Evolutionary conservation across 2,329 filamentous ascomycete genomes (phyloP).

Genomic region (Aspergillus thermomutatus): DNA sequence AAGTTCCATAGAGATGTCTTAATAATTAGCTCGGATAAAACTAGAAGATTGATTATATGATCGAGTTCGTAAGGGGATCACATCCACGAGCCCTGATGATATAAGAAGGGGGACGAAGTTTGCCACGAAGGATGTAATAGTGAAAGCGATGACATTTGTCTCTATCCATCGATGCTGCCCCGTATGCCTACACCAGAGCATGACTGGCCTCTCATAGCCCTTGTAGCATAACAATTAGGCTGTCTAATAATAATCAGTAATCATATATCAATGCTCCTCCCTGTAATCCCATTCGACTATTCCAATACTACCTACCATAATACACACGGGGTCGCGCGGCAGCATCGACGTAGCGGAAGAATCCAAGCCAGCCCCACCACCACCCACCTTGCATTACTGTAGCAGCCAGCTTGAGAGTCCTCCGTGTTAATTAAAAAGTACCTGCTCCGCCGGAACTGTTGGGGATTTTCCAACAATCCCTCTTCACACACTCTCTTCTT

Average conservation of each 20-base stretch:
- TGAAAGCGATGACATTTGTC: not conserved
- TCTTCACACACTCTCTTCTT: conserved; percentile 16
- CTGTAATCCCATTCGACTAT: not conserved
- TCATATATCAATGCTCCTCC: not conserved
- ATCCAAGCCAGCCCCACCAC: conserved; percentile 12
- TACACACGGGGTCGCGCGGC: conserved; percentile 5
- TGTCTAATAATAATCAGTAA: not conserved
- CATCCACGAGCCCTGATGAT: not conserved
- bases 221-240: not conserved
- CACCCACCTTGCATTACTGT: conserved; percentile 8
- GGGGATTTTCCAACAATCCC: conserved; percentile 21
- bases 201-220: not conserved
- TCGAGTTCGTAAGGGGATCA: not conserved
- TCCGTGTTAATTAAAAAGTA: conserved; percentile 28
- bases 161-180: not conserved
- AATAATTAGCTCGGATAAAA: conserved; percentile 17
- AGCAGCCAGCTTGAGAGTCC: conserved; percentile 7
- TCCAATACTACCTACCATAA: not conserved
- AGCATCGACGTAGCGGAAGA: conserved; percentile 15
- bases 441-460: conserved; percentile 31
- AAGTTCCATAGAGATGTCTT: conserved; percentile 8
- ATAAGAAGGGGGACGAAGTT: not conserved
- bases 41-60: conserved; percentile 3
- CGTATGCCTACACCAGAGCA: not conserved
- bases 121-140: not conserved